phyloP scores from a whole-genome alignment of 2,329 filamentous ascomycete species.

The Sphaerulina musiva region DNA sequence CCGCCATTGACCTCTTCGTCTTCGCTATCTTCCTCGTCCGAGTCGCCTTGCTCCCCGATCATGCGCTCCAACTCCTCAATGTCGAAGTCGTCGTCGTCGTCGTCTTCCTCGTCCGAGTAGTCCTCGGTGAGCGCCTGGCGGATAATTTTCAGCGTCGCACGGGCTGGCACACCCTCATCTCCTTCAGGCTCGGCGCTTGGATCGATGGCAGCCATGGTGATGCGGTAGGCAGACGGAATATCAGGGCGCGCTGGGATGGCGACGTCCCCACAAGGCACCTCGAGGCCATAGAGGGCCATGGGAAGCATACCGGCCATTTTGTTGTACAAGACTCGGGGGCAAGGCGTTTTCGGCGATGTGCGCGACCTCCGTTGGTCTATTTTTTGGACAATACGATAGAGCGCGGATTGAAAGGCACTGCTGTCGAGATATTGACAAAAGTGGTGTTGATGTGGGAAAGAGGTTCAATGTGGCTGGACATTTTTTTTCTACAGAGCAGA shows the following conservation, averaged over 20 bases:
- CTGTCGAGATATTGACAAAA: neutral
- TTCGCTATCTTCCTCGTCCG: conserved; percentile 48
- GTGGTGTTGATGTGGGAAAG: neutral
- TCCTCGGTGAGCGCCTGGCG: conserved; percentile 61
- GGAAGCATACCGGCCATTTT: conserved; percentile 29
- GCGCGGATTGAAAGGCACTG: neutral
- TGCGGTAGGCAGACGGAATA: conserved; percentile 82
- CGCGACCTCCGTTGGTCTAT: conserved; percentile 19
- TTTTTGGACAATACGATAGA: neutral
- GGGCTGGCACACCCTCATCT: conserved; percentile 48
- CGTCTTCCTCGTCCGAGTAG: conserved; percentile 61
- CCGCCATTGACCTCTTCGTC: conserved; percentile 78
- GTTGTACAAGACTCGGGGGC: neutral
- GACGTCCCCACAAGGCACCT: conserved; percentile 78
- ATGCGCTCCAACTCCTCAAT: conserved; percentile 49
- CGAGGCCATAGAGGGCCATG: conserved; percentile 85
- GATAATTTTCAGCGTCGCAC: conserved; percentile 86
- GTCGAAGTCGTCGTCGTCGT: conserved; percentile 50
- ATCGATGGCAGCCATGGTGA: conserved; percentile 98
- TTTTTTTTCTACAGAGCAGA: neutral
- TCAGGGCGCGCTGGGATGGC: conserved; percentile 72
- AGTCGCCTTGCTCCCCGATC: conserved; percentile 49
- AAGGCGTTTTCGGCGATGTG: conserved; percentile 3
- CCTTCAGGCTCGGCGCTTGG: conserved; percentile 61
- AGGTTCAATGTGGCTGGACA: neutral